Base-by-base conservation (phyloP, 1,284 basidiomycete genomes). In the Phenoliferia sp. region DNA sequence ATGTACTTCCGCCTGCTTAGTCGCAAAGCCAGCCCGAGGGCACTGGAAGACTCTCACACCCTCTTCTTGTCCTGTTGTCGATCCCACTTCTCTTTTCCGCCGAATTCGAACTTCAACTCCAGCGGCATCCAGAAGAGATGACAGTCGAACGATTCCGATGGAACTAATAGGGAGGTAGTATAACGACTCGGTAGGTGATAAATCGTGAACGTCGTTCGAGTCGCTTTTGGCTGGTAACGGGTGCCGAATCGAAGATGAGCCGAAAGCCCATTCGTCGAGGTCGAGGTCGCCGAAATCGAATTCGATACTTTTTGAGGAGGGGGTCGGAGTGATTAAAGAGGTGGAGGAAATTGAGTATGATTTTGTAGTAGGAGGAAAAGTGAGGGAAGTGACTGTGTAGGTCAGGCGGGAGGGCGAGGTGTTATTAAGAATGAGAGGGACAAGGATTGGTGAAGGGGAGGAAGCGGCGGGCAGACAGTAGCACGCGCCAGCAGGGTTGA, bases 371-470 rank as follows among this genome's bases (percentile, higher is more conserved):
- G 74, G 65, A 29, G 75, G 76, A 29, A 84, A 82, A 6, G 85
- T 86, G 50, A 94, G 84, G 7, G 90, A 87, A 3, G 87, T 86
- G 44, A 94, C 79, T 19, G 86, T 87, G 78, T 94, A 97, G 65
- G 84, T 85, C 44, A 97, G 80, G 65, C 84, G 82, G 17, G 84
- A 83, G 0, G 92, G 87, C n/a, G 84, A 83, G 3, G 94, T 94
- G 80, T 96, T 95, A 83, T 96, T 97, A 78, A 97, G 85, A 33
- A 96, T 81, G 35, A 94, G 80, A 2, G 92, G 91, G 58, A 94
- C 80, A 60, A 90, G 82, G 57, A 89, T 83, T 52, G 82, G 81
- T 5, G 72, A 62, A 4, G 64, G 6, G 60, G 84, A 82, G 12
- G 81, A 80, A 6, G 85, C 81, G 3, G 85, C 78, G 0, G 86